Conservation (phyloP, 306 rosid species). For the Ochetophila trinervis region DNA sequence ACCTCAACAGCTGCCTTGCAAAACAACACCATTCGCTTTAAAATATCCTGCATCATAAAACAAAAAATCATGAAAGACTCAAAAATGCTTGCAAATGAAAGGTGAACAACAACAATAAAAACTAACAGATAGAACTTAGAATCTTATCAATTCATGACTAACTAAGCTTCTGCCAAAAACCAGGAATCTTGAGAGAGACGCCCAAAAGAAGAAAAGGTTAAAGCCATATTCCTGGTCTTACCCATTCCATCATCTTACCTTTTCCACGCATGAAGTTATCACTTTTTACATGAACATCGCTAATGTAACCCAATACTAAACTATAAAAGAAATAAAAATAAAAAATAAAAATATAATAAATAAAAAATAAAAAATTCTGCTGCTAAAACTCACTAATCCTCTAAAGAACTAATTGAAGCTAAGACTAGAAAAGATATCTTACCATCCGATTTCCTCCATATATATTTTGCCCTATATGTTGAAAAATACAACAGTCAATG, state of each 20-base stretch:
- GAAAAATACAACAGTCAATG: constrained; percentile 55
- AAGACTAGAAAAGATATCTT: constrained; percentile 28
- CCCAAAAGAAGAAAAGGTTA: background rate
- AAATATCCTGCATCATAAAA: constrained; percentile 68
- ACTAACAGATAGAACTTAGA: background rate
- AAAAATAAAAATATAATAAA: no score
- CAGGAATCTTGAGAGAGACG: background rate
- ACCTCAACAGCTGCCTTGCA: constrained; percentile 98
- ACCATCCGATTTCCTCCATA: constrained; percentile 83
- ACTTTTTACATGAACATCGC: background rate
- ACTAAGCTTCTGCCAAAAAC: background rate
- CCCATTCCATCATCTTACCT: background rate
- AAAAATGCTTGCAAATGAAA: constrained; percentile 26
- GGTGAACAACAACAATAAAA: constrained; percentile 18
- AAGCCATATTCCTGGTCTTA: background rate
- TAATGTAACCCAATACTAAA: background rate
- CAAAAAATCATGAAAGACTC: constrained; percentile 29
- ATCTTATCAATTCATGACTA: background rate
- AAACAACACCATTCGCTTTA: constrained; percentile 82
- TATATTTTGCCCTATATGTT: constrained; percentile 49
- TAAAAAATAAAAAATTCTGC: background rate
- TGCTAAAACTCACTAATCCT: background rate
- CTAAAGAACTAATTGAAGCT: constrained; percentile 12
- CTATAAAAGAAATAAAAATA: no score
- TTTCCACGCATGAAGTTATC: no score